Conservation (phyloP, 257 asterid genomes). For the Perilla frutescens region DNA sequence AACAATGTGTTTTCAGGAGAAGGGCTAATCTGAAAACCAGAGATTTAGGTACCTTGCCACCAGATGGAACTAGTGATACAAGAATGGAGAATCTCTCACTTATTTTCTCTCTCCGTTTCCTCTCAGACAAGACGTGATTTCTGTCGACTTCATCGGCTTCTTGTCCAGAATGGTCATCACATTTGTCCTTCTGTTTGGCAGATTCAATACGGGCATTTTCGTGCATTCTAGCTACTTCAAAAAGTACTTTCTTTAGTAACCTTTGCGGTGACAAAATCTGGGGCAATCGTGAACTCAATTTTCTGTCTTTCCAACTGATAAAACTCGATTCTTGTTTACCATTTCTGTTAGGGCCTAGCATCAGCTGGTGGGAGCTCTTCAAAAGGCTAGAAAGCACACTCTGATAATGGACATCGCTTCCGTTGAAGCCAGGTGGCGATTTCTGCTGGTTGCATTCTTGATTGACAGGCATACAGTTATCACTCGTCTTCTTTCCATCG, state of each 20-base stretch:
- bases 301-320: slow-evolving; percentile 59
- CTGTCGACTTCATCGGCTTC: slow-evolving; percentile 61
- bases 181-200: slow-evolving; percentile 44
- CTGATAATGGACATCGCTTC: slow-evolving; percentile 69
- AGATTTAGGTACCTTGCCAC: slow-evolving; percentile 71
- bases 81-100: slow-evolving; percentile 71
- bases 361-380: slow-evolving; percentile 76
- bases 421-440: slow-evolving; percentile 37
- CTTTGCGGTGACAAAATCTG: slow-evolving; percentile 52
- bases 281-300: slow-evolving; percentile 25
- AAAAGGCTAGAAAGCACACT: slow-evolving; percentile 69
- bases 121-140: slow-evolving; percentile 71
- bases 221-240: slow-evolving; percentile 72
- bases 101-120: slow-evolving; percentile 77
- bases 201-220: slow-evolving; percentile 39
- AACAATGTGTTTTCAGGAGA: not conserved
- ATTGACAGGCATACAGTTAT: slow-evolving; percentile 22
- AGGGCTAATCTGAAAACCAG: slow-evolving; percentile 1
- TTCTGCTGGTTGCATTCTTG: slow-evolving; percentile 56
- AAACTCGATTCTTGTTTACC: slow-evolving; percentile 65
- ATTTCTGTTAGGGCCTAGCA: slow-evolving; percentile 67
- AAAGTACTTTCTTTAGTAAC: slow-evolving; percentile 69
- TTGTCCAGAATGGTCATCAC: slow-evolving; percentile 41
- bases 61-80: slow-evolving; percentile 75
- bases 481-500: slow-evolving; percentile 37